phyloP scores from a whole-genome alignment of 2,329 filamentous ascomycete species.

The Xylariaceae sp. region DNA sequence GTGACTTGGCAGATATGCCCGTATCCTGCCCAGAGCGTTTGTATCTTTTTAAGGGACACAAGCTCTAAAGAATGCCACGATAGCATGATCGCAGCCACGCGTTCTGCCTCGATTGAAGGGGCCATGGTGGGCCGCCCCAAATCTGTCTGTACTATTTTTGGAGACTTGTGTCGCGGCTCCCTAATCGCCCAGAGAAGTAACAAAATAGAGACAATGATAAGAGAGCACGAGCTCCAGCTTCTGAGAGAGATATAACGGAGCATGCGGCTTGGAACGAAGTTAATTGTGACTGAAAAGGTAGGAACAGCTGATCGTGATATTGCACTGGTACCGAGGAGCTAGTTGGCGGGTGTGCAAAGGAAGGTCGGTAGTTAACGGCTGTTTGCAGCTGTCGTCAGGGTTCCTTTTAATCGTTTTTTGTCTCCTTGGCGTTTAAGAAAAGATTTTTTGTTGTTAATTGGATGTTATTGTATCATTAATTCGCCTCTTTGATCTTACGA shows the following conservation, averaged over 20 bases:
- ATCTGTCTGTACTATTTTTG: neutral
- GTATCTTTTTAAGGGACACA: constrained; percentile 46
- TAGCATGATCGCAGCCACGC: constrained; percentile 49
- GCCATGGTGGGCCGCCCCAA: constrained; percentile 11
- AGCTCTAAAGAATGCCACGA: constrained; percentile 49
- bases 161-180: neutral
- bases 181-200: constrained; percentile 7
- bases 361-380: neutral
- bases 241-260: neutral
- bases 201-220: neutral
- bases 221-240: constrained; percentile 2
- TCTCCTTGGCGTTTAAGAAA: no score
- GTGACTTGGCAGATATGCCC: constrained; percentile 62
- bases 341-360: no score
- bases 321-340: neutral
- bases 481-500: no score
- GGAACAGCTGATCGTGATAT: neutral
- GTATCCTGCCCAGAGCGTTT: constrained; percentile 59
- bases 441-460: no score
- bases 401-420: no score
- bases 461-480: no score
- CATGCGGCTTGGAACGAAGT: constrained; percentile 1
- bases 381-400: neutral
- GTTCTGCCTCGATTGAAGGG: constrained; percentile 33
- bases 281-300: no score